These are phyloP conservation scores for Pseudogymnoascus sp. DNA, from an alignment of 2,329 filamentous ascomycete species.

Conservation along the genomic window DNA sequence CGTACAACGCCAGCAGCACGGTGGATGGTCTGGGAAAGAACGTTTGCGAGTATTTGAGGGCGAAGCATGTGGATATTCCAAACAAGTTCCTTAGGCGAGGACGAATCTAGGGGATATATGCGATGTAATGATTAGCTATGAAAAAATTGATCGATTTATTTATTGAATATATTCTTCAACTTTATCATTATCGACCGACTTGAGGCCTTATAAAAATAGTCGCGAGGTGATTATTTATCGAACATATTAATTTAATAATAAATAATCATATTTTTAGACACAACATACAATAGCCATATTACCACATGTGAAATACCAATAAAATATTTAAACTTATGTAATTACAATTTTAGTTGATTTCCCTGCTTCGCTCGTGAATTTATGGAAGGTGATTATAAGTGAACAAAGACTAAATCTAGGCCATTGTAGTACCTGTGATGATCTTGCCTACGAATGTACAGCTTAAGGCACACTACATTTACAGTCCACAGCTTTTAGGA, in stretches of 20 bases:
- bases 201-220: not conserved
- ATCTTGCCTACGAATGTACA: no score
- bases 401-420: no score
- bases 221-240: not conserved
- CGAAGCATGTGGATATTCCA: conserved; percentile 21
- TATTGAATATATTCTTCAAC: not conserved
- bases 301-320: no score
- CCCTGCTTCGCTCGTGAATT: no score
- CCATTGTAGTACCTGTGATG: no score
- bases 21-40: conserved; percentile 23
- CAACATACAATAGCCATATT: no score
- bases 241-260: not conserved
- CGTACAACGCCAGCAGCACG: conserved; percentile 21
- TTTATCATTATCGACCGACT: not conserved
- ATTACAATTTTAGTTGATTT: no score
- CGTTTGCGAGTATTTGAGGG: conserved; percentile 20
- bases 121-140: not conserved
- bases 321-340: no score
- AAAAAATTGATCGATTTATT: no score
- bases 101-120: conserved; percentile 15
- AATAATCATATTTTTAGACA: not conserved
- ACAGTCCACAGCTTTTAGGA: no score
- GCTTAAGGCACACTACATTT: no score
- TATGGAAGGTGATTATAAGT: no score
- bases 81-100: conserved; percentile 20